These are phyloP conservation scores for Leccinum broughii DNA, from an alignment of 768 basidiomycete genomes.

Conservation along the genomic window DNA sequence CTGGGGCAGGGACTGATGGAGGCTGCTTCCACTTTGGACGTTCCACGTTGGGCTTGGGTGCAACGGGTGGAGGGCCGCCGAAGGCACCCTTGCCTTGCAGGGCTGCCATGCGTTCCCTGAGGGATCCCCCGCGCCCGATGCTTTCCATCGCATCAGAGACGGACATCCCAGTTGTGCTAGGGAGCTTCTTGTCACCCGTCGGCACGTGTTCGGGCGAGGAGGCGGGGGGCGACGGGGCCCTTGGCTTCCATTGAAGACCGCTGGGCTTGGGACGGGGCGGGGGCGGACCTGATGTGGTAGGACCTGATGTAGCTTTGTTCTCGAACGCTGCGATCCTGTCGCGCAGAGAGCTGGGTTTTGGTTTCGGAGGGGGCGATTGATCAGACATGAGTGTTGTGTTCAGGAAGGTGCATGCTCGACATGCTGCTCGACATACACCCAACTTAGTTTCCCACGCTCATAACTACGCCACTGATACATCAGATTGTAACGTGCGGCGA, in stretches of 20 bases:
- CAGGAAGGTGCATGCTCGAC: slow-evolving; percentile 18
- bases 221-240: slow-evolving; percentile 43
- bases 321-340: slow-evolving; percentile 91
- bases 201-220: slow-evolving; percentile 13
- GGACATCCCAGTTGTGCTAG: slow-evolving; percentile 54
- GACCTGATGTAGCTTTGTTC: slow-evolving; percentile 43
- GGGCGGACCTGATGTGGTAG: no score
- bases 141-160: slow-evolving; percentile 87
- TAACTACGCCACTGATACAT: background rate
- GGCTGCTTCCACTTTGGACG: slow-evolving; percentile 90
- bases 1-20: slow-evolving; percentile 47
- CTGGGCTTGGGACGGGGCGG: slow-evolving; percentile 49
- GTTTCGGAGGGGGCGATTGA: slow-evolving; percentile 54
- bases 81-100: slow-evolving; percentile 84
- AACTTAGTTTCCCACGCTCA: slow-evolving; percentile 25
- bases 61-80: slow-evolving; percentile 53
- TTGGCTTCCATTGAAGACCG: slow-evolving; percentile 73
- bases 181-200: slow-evolving; percentile 24
- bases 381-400: slow-evolving; percentile 56
- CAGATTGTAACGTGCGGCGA: no score
- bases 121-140: slow-evolving; percentile 74
- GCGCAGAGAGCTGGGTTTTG: slow-evolving; percentile 75
- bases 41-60: slow-evolving; percentile 52
- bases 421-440: slow-evolving; percentile 17
- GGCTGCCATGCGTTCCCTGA: slow-evolving; percentile 96